These are phyloP conservation scores for Dendrostoma leiphaemia DNA, from an alignment of 2,329 filamentous ascomycete species.

Conservation along the genomic window DNA sequence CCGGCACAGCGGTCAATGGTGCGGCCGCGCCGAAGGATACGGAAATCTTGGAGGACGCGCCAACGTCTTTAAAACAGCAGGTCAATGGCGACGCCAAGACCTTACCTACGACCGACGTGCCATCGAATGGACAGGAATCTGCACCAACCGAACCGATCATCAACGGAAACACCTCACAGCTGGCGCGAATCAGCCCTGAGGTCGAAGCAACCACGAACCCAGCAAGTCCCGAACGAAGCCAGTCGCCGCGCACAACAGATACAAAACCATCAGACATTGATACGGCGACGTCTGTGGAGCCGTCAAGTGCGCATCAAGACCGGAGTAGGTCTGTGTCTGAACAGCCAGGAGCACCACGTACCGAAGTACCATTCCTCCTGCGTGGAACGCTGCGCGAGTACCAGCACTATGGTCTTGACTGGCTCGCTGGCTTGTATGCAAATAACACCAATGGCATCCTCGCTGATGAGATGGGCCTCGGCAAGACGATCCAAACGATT, in stretches of 20 bases:
- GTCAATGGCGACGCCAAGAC: neutral
- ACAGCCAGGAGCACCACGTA: constrained; percentile 49
- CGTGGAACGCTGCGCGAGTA: constrained; percentile 91
- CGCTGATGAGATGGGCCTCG: constrained; percentile 97
- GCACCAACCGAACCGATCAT: constrained; percentile 26
- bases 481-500: constrained; percentile 98
- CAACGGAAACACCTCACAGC: constrained; percentile 22
- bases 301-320: constrained; percentile 30
- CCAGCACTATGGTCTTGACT: constrained; percentile 94
- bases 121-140: neutral
- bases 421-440: constrained; percentile 89
- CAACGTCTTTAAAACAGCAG: constrained; percentile 16
- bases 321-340: constrained; percentile 32
- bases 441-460: constrained; percentile 95
- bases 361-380: constrained; percentile 76
- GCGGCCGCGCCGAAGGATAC: neutral
- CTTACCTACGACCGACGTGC: neutral
- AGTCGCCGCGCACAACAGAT: constrained; percentile 48
- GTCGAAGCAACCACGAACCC: constrained; percentile 42
- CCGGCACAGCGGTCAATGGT: neutral
- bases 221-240: constrained; percentile 42
- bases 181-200: constrained; percentile 37
- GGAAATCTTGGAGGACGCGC: neutral
- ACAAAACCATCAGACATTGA: constrained; percentile 51
- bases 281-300: constrained; percentile 37